Base-by-base conservation (phyloP, 2,329 filamentous ascomycete species). In the Fusarium sp. region DNA sequence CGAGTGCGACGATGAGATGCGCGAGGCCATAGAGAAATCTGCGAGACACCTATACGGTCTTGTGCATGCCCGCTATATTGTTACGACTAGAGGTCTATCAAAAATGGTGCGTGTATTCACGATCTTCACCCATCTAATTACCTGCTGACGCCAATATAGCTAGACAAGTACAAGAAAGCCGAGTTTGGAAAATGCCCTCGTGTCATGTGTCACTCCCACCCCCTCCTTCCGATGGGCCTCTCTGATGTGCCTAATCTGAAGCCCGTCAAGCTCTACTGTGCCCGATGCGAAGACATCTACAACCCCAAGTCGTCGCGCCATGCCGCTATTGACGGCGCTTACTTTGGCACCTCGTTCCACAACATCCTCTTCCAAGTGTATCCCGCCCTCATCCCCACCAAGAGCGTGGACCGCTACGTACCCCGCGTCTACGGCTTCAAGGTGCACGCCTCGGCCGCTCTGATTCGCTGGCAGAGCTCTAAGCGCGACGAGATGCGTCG, bases 341-440 rank as follows among this genome's bases (percentile, higher is more conserved):
- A 98, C 86, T 99, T 99, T 75, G 96, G 96, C 74, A 94, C 95
- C 49, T 97, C 93, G 5, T 99, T 99, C 86, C 95, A 98, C 86
- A 98, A 98, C 83, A 98, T 99, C 82, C 90, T 99, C 68, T 98
- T 99, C 85, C 96, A 99, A 81, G 96, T 99, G 58, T 98, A 98
- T 80, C 95, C 96, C 8, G 90, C 92, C 25, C 87, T 99, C 74
- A 90, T 97, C 54, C 96, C 96, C 5, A 85, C 90, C 72, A 99
- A 98, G 86, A 94, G 90, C 74, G 86, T 90, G 68, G 90, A 94
- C 70, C 89, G 96, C 72, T 98, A 98, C 82, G 88, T 95, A 60
- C 96, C 96, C 25, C 90, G 92, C 62, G 92, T 97, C 65, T 99
- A 96, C 80, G 96, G 96, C 34, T 99, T 99, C 86, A 94, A 93